Percentiles rank a stretch among this genome's conserved stretches.
These are phyloP conservation scores for Saccharomycopsis hybrid DNA, from an alignment of 1,139 yeast genomes.

Conservation along the genomic window DNA sequence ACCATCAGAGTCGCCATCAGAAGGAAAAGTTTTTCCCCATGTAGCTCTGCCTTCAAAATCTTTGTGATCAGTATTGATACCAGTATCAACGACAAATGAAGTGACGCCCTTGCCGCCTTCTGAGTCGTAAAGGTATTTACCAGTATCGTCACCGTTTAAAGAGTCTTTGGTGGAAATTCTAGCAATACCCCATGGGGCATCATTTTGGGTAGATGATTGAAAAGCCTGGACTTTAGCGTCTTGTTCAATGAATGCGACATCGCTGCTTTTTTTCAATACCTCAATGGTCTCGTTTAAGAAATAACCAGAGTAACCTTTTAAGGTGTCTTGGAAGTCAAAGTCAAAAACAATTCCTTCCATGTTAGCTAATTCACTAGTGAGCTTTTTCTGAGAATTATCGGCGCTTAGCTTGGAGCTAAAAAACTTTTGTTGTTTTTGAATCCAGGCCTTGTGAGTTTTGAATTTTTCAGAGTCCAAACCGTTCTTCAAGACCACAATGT, in stretches of 20 bases:
- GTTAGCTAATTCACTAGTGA: conserved; percentile 37
- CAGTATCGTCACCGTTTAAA: conserved; percentile 68
- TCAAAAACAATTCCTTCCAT: conserved; percentile 21
- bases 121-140: conserved; percentile 76
- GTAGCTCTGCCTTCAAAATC: conserved; percentile 88
- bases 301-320: conserved; percentile 68
- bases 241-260: conserved; percentile 69
- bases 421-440: too few species aligned
- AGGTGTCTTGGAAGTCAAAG: conserved; percentile 49
- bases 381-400: conserved; percentile 7
- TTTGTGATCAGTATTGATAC: conserved; percentile 71
- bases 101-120: conserved; percentile 91
- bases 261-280: conserved; percentile 61
- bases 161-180: conserved; percentile 86
- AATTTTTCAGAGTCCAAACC: conserved; percentile 31
- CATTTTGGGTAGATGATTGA: conserved; percentile 54
- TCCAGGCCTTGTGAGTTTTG: neutral
- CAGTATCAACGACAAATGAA: conserved; percentile 86
- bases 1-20: conserved; percentile 38
- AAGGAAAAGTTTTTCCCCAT: conserved; percentile 52
- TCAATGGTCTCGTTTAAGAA: conserved; percentile 69
- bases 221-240: conserved; percentile 33
- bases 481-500: conserved; percentile 71
- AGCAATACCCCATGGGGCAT: conserved; percentile 96
- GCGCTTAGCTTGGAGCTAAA: too few species aligned